phyloP scores from a whole-genome alignment of 106 monocot genomes.

The Triglochin maritima region DNA sequence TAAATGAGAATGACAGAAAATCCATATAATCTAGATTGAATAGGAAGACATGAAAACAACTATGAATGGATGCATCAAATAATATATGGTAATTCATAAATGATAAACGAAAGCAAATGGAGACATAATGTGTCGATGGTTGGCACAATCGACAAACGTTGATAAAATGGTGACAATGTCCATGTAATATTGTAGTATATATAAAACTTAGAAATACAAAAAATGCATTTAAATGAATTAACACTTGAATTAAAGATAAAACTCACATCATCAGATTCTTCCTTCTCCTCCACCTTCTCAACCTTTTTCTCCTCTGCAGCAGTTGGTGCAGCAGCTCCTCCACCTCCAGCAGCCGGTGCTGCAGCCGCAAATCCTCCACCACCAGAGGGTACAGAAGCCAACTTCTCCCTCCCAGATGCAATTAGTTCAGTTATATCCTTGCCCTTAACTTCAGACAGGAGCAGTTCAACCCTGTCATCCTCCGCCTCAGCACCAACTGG shows the following conservation, averaged over 20 bases:
- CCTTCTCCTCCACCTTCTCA: slow-evolving; percentile 40
- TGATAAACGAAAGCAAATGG: too few relatives aligned
- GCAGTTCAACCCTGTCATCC: slow-evolving; percentile 24
- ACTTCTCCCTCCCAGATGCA: slow-evolving; percentile 32
- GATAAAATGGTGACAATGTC: too few relatives aligned
- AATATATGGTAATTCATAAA: too few relatives aligned
- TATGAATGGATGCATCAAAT: too few relatives aligned
- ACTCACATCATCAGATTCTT: slow-evolving; percentile 39
- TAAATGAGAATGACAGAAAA: too few relatives aligned
- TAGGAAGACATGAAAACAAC: too few relatives aligned
- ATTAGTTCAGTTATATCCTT: slow-evolving; percentile 37
- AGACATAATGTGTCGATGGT: too few relatives aligned
- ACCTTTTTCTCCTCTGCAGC: slow-evolving; percentile 21
- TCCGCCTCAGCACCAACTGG: slow-evolving; percentile 39
- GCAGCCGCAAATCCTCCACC: slow-evolving; percentile 16
- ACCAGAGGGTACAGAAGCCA: slow-evolving; percentile 38
- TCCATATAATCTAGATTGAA: too few relatives aligned
- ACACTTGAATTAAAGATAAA: neutral
- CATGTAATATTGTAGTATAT: too few relatives aligned
- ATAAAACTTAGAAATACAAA: too few relatives aligned
- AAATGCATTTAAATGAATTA: too few relatives aligned
- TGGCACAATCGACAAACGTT: too few relatives aligned
- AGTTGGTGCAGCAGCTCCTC: slow-evolving; percentile 19
- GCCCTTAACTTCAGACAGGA: slow-evolving; percentile 25
- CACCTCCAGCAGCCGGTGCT: slow-evolving; percentile 10